These are phyloP conservation scores for Globisporangium barbulae DNA, from an alignment of 352 stramenopile species.

Conservation along the genomic window DNA sequence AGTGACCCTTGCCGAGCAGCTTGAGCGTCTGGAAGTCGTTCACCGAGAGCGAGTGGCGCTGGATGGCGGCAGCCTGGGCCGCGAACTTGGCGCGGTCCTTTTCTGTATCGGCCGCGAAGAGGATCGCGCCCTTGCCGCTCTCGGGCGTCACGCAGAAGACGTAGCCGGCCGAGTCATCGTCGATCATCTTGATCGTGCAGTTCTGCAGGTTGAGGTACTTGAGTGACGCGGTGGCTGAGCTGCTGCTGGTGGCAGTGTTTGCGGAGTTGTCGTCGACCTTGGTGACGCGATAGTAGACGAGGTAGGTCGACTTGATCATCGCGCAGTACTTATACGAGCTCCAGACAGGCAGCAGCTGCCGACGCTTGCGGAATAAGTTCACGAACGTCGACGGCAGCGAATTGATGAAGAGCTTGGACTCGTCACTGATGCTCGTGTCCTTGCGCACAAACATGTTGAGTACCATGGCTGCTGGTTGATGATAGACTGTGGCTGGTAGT, in stretches of 20 bases:
- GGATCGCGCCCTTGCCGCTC: conserved; percentile 58
- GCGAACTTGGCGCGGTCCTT: conserved; percentile 85
- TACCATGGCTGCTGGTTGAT: conserved; percentile 42
- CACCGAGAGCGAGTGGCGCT: conserved; percentile 47
- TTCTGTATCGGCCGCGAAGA: conserved; percentile 79
- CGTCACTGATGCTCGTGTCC: conserved; percentile 64
- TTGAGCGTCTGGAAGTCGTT: conserved; percentile 82
- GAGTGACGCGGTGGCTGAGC: conserved; percentile 12
- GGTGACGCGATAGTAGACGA: conserved; percentile 80
- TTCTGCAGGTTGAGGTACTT: conserved; percentile 83
- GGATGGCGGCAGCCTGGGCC: conserved; percentile 44
- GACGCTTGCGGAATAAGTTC: conserved; percentile 82
- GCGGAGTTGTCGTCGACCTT: conserved; percentile 42
- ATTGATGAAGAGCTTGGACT: conserved; percentile 81
- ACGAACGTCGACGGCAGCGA: conserved; percentile 82
- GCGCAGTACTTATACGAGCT: conserved; percentile 83
- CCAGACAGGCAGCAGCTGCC: conserved; percentile 78
- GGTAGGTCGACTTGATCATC: conserved; percentile 86
- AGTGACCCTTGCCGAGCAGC: conserved; percentile 79
- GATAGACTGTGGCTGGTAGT: neutral
- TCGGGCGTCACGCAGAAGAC: conserved; percentile 74
- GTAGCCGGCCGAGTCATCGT: conserved; percentile 71
- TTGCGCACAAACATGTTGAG: conserved; percentile 78
- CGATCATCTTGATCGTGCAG: conserved; percentile 72
- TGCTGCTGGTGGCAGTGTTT: conserved; percentile 20